Conservation (phyloP, 306 rosid genomes). For the Fragaria vesca region DNA sequence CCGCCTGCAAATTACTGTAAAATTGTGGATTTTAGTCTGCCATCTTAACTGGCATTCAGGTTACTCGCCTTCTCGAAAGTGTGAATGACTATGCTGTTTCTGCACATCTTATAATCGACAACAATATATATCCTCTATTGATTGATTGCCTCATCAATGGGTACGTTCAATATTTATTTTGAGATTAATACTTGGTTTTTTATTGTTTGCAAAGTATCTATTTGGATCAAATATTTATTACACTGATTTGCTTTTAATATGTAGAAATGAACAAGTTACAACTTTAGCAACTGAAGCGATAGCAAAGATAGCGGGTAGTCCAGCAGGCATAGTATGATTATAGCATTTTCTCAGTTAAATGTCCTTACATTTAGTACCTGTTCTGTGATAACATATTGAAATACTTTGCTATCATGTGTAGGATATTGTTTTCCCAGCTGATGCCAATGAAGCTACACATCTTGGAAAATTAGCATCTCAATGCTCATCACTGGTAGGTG, state of each 20-base stretch:
- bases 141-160: conserved; percentile 81
- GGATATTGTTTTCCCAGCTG: conserved; percentile 72
- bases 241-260: conserved; percentile 15
- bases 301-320: conserved; percentile 57
- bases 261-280: conserved; percentile 77
- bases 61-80: conserved; percentile 60
- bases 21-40: conserved; percentile 20
- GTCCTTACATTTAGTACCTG: conserved; percentile 11
- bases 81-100: conserved; percentile 33
- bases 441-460: conserved; percentile 55
- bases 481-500: conserved; percentile 80
- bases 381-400: conserved; percentile 2
- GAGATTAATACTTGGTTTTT: neutral
- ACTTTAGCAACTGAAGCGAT: conserved; percentile 65
- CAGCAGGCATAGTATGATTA: conserved; percentile 68
- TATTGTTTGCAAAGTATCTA: neutral
- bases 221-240: neutral
- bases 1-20: neutral
- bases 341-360: conserved; percentile 17
- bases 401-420: conserved; percentile 31
- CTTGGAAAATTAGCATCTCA: conserved; percentile 53
- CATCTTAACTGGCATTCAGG: conserved; percentile 43
- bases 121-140: conserved; percentile 67
- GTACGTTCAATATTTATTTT: conserved; percentile 32
- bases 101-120: conserved; percentile 53